phyloP scores from a whole-genome alignment of 768 basidiomycete species.

The Nidula microcarpa region DNA sequence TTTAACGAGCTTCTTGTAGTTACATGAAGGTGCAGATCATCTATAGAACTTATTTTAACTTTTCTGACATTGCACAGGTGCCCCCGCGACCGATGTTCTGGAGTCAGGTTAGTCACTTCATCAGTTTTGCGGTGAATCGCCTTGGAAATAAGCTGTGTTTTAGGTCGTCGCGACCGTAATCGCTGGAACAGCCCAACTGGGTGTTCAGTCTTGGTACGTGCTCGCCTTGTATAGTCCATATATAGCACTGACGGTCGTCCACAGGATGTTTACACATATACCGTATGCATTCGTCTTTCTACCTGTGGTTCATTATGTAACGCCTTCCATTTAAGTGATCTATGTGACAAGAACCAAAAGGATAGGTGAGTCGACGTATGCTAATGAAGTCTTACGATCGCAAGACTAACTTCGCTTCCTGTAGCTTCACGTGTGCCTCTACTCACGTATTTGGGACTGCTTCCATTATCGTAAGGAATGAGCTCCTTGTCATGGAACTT shows the following conservation, averaged over 20 bases:
- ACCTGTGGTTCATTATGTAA: not conserved
- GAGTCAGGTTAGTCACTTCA: constrained; percentile 41
- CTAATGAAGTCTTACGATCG: not conserved
- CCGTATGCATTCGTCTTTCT: constrained; percentile 30
- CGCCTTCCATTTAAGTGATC: constrained; percentile 25
- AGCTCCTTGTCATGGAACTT: not conserved
- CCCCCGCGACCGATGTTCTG: constrained; percentile 67
- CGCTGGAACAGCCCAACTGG: constrained; percentile 65
- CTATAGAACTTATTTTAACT: too few relatives aligned
- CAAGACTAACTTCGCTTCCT: not conserved
- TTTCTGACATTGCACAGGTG: constrained; percentile 26
- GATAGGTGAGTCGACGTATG: constrained; percentile 26
- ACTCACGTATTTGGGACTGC: constrained; percentile 50
- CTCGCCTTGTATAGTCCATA: not conserved
- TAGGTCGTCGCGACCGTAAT: constrained; percentile 53
- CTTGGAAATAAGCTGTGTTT: not conserved
- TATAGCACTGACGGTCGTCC: not conserved
- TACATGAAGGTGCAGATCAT: constrained; percentile 34
- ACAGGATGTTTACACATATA: constrained; percentile 60
- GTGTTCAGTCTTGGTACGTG: constrained; percentile 57
- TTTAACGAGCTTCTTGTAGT: constrained; percentile 23
- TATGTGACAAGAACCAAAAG: constrained; percentile 42
- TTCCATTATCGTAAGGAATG: constrained; percentile 52
- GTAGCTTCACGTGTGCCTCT: constrained; percentile 47
- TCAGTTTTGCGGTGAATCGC: not conserved